These are phyloP conservation scores for Salinomyces thailandicus DNA, from an alignment of 2,329 filamentous ascomycete species.

Conservation along the genomic window DNA sequence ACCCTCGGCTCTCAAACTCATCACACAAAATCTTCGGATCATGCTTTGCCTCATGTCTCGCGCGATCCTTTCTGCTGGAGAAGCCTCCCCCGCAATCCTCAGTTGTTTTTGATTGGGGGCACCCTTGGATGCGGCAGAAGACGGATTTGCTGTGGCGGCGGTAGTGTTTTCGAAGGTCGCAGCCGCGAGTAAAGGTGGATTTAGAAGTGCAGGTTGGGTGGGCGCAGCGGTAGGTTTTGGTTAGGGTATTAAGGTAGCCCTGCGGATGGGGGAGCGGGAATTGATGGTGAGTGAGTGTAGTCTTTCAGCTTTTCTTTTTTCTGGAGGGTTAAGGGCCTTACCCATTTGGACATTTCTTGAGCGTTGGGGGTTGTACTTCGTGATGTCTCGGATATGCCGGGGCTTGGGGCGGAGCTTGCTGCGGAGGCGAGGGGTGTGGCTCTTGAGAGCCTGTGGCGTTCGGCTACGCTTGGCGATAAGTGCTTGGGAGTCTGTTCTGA, in stretches of 20 bases:
- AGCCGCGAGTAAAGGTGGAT: constrained; percentile 48
- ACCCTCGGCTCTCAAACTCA: constrained; percentile 50
- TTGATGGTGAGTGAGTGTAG: too few relatives aligned
- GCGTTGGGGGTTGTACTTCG: constrained; percentile 23
- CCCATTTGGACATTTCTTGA: constrained; percentile 27
- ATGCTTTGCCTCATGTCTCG: constrained; percentile 52
- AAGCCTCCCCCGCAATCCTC: constrained; percentile 51
- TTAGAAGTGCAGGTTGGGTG: constrained; percentile 50
- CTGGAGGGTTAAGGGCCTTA: too few relatives aligned
- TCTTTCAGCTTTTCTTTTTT: too few relatives aligned
- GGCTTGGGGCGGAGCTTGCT: constrained; percentile 18
- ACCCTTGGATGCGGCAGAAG: constrained; percentile 49
- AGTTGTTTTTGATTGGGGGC: constrained; percentile 45
- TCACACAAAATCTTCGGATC: constrained; percentile 47
- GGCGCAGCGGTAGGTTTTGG: constrained; percentile 50
- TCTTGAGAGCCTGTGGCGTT: constrained; percentile 9
- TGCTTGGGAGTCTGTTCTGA: constrained; percentile 8
- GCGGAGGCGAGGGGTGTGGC: constrained; percentile 20
- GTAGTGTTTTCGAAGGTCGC: constrained; percentile 53
- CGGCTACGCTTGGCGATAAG: constrained; percentile 12
- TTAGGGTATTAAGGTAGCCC: too few relatives aligned
- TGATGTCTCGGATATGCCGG: constrained; percentile 17
- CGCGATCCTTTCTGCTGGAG: constrained; percentile 52
- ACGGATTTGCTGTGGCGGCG: constrained; percentile 52
- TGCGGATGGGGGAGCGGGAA: too few relatives aligned